These are phyloP conservation scores for Solanum chiquidenum DNA, from an alignment of 257 asterid genomes.

Conservation along the genomic window DNA sequence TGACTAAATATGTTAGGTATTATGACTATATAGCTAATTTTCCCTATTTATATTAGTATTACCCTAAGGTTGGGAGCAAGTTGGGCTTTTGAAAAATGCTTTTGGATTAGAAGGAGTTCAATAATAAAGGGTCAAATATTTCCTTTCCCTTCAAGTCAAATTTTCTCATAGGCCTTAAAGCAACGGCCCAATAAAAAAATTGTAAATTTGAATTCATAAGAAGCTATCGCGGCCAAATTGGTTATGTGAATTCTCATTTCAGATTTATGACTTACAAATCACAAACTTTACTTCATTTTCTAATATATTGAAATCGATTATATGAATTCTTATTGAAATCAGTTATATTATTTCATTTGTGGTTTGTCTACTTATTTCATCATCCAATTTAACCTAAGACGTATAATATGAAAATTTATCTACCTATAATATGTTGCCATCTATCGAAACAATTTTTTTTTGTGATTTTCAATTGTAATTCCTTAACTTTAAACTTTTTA, in stretches of 20 bases:
- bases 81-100: too few relatives aligned
- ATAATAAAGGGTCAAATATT: background rate
- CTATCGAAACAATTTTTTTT: too few relatives aligned
- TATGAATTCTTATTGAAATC: too few relatives aligned
- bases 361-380: background rate
- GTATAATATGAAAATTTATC: background rate
- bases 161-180: background rate
- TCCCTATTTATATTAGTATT: too few relatives aligned
- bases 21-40: too few relatives aligned
- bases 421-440: too few relatives aligned
- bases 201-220: background rate
- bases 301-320: too few relatives aligned
- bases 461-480: too few relatives aligned
- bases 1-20: too few relatives aligned
- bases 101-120: background rate
- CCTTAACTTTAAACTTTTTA: too few relatives aligned
- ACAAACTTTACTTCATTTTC: background rate
- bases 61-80: too few relatives aligned
- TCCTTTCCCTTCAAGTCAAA: background rate
- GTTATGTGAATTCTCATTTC: background rate
- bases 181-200: background rate
- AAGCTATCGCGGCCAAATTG: background rate
- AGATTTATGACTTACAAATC: background rate
- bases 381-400: background rate
- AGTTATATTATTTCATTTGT: too few relatives aligned